These are phyloP conservation scores for Sporothrix inflata DNA, from an alignment of 2,329 filamentous ascomycete genomes.

Conservation along the genomic window DNA sequence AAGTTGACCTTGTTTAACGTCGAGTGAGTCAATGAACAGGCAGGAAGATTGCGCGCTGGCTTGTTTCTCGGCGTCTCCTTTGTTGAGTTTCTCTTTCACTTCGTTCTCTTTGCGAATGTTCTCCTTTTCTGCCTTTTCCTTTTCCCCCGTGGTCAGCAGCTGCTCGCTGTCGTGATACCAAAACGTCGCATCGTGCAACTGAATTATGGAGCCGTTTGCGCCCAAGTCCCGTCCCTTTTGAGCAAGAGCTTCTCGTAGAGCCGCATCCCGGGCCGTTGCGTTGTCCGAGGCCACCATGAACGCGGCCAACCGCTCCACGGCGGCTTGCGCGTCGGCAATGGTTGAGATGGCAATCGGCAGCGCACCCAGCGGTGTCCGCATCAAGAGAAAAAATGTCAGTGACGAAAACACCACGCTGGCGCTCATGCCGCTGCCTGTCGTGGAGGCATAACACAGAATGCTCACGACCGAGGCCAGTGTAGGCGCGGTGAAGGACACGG, in stretches of 20 bases:
- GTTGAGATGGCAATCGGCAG: constrained; percentile 35
- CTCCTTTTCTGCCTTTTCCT: background rate
- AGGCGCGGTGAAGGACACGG: constrained; percentile 37
- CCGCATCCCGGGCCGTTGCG: constrained; percentile 14
- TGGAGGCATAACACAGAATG: constrained; percentile 35
- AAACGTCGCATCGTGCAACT: constrained; percentile 32
- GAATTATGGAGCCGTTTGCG: constrained; percentile 17
- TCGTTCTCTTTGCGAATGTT: background rate
- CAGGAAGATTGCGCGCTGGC: background rate
- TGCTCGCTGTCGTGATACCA: constrained; percentile 34
- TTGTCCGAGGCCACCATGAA: constrained; percentile 35
- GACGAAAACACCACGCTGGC: constrained; percentile 34
- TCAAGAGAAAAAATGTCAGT: constrained; percentile 37
- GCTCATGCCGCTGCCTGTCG: constrained; percentile 29
- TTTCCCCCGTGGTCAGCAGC: background rate
- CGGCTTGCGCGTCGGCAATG: constrained; percentile 36
- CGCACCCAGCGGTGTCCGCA: constrained; percentile 35
- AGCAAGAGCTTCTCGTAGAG: constrained; percentile 21
- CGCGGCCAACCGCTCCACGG: constrained; percentile 34
- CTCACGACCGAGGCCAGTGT: constrained; percentile 36
- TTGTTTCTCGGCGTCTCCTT: background rate
- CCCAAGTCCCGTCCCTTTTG: background rate
- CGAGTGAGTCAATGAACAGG: constrained; percentile 21
- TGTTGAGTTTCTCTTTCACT: background rate
- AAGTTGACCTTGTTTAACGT: constrained; percentile 28